Conservation (phyloP, 1,284 basidiomycete genomes). For the Clitocybe nebularis region DNA sequence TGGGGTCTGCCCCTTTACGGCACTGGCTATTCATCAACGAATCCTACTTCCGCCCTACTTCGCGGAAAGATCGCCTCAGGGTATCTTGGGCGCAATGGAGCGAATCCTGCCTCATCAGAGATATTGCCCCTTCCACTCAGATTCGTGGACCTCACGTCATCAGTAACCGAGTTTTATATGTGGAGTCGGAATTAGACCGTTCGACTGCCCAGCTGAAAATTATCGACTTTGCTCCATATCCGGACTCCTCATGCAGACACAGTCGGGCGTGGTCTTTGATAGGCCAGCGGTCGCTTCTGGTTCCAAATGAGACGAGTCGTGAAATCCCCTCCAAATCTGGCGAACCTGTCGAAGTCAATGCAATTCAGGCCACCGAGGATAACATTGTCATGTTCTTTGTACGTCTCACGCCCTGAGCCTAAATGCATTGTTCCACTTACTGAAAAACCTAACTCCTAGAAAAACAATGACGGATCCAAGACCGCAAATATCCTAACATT, state of each 20-base stretch:
- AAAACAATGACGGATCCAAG: conserved; percentile 31
- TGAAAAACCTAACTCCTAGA: too few species aligned
- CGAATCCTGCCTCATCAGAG: conserved; percentile 40
- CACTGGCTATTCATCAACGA: conserved; percentile 46
- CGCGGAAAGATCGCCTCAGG: conserved; percentile 31
- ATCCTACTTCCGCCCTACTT: conserved; percentile 37
- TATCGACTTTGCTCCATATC: conserved; percentile 40
- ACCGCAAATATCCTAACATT: conserved; percentile 44
- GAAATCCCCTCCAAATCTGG: conserved; percentile 36
- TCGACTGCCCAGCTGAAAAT: conserved; percentile 27
- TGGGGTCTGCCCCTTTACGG: conserved; percentile 18
- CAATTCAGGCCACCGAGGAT: conserved; percentile 42
- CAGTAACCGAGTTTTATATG: conserved; percentile 39
- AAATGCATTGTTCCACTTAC: too few species aligned
- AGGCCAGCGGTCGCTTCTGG: conserved; percentile 34
- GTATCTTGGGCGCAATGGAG: conserved; percentile 44
- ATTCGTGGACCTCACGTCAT: conserved; percentile 34
- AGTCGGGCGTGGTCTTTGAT: conserved; percentile 34
- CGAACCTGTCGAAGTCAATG: conserved; percentile 34
- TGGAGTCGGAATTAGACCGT: conserved; percentile 30
- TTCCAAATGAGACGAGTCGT: conserved; percentile 36
- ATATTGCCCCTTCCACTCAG: conserved; percentile 26
- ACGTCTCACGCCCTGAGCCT: too few species aligned
- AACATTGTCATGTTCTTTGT: conserved; percentile 45
- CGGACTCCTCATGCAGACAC: conserved; percentile 27